Conservation (phyloP, 441 rosid genomes). For the Manihot esculenta region DNA sequence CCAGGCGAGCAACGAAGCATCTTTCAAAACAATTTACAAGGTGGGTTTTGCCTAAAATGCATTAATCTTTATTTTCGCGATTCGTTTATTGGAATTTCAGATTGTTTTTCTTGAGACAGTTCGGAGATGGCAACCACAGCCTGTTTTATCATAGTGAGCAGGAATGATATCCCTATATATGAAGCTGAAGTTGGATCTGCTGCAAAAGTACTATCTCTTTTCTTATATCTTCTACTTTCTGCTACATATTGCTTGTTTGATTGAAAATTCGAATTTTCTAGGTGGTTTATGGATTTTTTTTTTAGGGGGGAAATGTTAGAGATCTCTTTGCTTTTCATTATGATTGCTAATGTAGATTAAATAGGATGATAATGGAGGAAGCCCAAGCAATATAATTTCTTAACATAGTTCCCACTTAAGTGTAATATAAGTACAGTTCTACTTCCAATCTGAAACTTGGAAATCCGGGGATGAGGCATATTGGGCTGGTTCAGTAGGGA, state of each 20-base stretch:
- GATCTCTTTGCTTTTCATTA: neutral
- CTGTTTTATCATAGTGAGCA: conserved; percentile 85
- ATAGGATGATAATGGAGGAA: neutral
- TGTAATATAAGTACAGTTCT: neutral
- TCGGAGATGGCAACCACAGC: conserved; percentile 77
- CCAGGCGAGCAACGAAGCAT: neutral
- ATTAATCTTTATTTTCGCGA: neutral
- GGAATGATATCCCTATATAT: conserved; percentile 91
- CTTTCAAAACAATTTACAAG: neutral
- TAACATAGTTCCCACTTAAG: too few relatives aligned
- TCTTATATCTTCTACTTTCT: neutral
- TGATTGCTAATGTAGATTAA: neutral
- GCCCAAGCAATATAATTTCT: neutral
- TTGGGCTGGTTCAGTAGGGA: neutral
- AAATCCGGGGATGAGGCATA: conserved; percentile 1
- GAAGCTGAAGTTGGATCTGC: conserved; percentile 98
- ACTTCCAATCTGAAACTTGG: neutral
- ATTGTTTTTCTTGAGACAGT: neutral
- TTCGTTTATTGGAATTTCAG: neutral
- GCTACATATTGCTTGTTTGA: neutral
- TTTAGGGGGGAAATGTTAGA: neutral
- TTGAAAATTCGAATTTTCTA: neutral
- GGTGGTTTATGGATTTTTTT: too few relatives aligned
- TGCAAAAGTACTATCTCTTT: conserved; percentile 54
- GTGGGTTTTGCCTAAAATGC: neutral